Percentiles rank a stretch among this genome's conserved stretches.
These are phyloP conservation scores for Acmispon strigosus DNA, from an alignment of 306 rosid genomes.

Conservation along the genomic window DNA sequence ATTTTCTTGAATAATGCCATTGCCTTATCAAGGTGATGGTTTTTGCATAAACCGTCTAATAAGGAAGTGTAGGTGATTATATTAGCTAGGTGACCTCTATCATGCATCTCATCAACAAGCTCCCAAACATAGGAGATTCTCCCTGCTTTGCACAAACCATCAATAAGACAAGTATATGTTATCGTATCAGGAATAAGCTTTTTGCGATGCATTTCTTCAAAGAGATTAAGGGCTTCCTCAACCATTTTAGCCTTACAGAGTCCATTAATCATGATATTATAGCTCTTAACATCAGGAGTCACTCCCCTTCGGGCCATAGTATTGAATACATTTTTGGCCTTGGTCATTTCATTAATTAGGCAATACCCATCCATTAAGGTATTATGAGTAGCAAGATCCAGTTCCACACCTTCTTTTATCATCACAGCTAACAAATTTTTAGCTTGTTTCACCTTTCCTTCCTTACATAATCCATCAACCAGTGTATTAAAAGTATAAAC, in stretches of 20 bases:
- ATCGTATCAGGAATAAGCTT: not conserved
- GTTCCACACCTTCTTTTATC: not conserved
- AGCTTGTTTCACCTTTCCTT: not conserved
- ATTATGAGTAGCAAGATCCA: not conserved
- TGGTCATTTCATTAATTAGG: not conserved
- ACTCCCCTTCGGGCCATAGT: not conserved
- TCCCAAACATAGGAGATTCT: not conserved
- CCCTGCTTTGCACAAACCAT: constrained; percentile 14
- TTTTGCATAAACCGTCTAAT: not conserved
- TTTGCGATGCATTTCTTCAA: not conserved
- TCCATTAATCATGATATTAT: not conserved
- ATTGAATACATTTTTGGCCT: not conserved
- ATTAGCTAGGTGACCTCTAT: not conserved
- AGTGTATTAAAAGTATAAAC: not conserved
- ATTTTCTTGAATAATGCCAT: not conserved
- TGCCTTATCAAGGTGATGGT: not conserved
- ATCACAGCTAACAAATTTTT: not conserved
- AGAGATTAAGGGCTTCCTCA: constrained; percentile 15
- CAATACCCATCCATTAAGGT: constrained; percentile 19
- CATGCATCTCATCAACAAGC: constrained; percentile 5
- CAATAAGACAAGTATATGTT: not conserved
- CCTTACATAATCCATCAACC: not conserved
- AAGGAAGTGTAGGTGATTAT: not conserved
- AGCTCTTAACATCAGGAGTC: not conserved
- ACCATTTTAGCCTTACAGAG: not conserved